A percentile compares a stretch with the other conserved stretches of the same genome.
Evolutionary conservation across 192 early-diverging fungal species (phyloP).

Genomic region (Paraglomus brasilianum): DNA sequence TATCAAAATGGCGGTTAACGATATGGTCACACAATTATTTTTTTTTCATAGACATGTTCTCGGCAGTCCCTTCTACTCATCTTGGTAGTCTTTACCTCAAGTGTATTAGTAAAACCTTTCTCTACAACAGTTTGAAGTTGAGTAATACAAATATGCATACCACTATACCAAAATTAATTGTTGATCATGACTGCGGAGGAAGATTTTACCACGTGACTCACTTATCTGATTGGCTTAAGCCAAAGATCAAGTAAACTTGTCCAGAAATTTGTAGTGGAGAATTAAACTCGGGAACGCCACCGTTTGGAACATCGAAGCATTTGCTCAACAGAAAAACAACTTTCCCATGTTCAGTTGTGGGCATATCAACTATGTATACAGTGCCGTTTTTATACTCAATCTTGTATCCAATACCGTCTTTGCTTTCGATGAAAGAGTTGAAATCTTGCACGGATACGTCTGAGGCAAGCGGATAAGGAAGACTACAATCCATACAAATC

Average conservation of each 20-base stretch:
- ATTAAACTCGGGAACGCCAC: neutral
- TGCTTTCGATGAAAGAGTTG: constrained; percentile 17
- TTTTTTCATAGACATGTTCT: no score
- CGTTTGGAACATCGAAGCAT: neutral
- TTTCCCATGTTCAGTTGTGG: constrained; percentile 2
- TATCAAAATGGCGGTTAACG: no score
- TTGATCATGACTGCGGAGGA: no score
- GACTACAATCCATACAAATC: constrained; percentile 25
- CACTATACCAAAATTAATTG: no score
- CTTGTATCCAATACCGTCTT: constrained; percentile 20
- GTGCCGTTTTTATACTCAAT: constrained; percentile 26
- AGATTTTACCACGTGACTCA: no score
- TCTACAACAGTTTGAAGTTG: no score
- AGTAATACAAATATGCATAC: no score
- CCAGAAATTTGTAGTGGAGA: constrained; percentile 23
- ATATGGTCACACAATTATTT: no score
- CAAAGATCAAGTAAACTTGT: constrained; percentile 16
- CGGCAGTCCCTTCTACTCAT: no score
- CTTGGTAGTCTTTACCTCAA: no score
- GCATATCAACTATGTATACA: constrained; percentile 20
- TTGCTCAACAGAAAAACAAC: neutral
- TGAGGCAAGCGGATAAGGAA: constrained; percentile 23
- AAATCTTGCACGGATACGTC: constrained; percentile 11
- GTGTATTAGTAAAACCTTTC: no score
- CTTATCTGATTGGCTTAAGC: no score